Conservation (phyloP, 352 stramenopile species). For the Pythium plurisporium region DNA sequence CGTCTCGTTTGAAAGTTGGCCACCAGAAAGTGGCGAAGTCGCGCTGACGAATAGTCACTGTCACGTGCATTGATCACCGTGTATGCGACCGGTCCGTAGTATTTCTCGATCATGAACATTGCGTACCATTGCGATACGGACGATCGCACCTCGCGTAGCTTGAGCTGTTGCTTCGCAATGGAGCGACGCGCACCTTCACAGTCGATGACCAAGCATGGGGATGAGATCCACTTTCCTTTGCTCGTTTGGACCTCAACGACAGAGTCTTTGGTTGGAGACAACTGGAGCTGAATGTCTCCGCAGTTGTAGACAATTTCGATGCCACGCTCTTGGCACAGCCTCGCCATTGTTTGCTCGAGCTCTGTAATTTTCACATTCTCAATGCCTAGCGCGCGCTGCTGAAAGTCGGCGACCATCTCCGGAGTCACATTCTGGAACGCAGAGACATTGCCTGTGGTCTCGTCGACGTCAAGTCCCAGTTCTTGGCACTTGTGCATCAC, state of each 20-base stretch:
- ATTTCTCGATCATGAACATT: slow-evolving; percentile 23
- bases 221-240: not conserved
- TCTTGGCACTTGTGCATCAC: slow-evolving; percentile 12
- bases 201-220: slow-evolving; percentile 14
- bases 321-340: slow-evolving; percentile 12
- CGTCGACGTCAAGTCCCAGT: slow-evolving; percentile 9
- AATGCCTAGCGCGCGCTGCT: slow-evolving; percentile 18
- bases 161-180: slow-evolving; percentile 21
- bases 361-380: slow-evolving; percentile 25
- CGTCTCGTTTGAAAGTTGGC: slow-evolving; percentile 18
- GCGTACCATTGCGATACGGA: slow-evolving; percentile 18
- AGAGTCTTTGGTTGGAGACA: slow-evolving; percentile 6
- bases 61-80: slow-evolving; percentile 26
- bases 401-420: slow-evolving; percentile 19
- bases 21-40: slow-evolving; percentile 20
- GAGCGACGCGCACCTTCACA: slow-evolving; percentile 20
- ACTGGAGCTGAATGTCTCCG: slow-evolving; percentile 12
- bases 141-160: slow-evolving; percentile 13
- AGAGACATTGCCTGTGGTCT: slow-evolving; percentile 3
- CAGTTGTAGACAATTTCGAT: slow-evolving; percentile 20
- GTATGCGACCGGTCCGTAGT: slow-evolving; percentile 21
- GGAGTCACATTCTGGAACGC: slow-evolving; percentile 11
- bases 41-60: slow-evolving; percentile 11
- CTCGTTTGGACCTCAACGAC: slow-evolving; percentile 5
- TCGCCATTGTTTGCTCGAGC: slow-evolving; percentile 25